Evolutionary conservation across 768 basidiomycete species (phyloP), one percentile per base, ranked within the genome.

Genomic region (Leucosporidium creatinivorum): DNA sequence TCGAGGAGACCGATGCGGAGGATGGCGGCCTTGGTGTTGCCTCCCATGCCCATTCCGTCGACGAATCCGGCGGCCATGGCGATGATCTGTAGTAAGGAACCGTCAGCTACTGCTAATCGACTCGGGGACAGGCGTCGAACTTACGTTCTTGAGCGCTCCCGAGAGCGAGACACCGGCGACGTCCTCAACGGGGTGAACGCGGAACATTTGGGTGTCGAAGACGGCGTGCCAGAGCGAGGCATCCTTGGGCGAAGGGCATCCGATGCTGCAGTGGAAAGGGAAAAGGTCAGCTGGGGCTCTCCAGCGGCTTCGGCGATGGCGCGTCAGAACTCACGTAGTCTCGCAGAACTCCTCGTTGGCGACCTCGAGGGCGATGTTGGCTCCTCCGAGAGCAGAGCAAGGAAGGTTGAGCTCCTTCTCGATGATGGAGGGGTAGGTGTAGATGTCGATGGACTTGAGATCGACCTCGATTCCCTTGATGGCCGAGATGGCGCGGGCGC

Each of bases 1-100:
- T 81, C 81, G 28, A 80, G 69, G 55, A 81, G 73, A 65, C 81
- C 81, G 65, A 79, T 80, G n/a, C 81, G 76, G 78, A 81, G 81
- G 73, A 81, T 79, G 47, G 81, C 81, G 18, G 80, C 79, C 62
- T 72, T 72, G 57, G 70, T 72, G 67, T 72, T 72, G 23, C 70
- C 70, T 2, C 70, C 70, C 30, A 30, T 57, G 17, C 73, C 74
- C 15, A 81, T 69, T 13, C 81, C 81, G 63, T 81, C 81, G 26
- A 77, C 69, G 58, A 81, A 77, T 2, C 81, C 81, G 31, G 79
- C 79, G 28, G 78, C 80, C 25, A 81, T 77, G 21, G 80, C 79
- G 25, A 60, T 47, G 58, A 44, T 44, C 39, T 44, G 39, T 44
- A 44, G 78, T 54, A 26, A 9, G 17, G 51, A n/a, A n/a, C 8